Percentiles rank a stretch among this genome's conserved stretches.
Evolutionary conservation across 129 eudicot species (phyloP).

Genomic region (Dittrichia graveolens): DNA sequence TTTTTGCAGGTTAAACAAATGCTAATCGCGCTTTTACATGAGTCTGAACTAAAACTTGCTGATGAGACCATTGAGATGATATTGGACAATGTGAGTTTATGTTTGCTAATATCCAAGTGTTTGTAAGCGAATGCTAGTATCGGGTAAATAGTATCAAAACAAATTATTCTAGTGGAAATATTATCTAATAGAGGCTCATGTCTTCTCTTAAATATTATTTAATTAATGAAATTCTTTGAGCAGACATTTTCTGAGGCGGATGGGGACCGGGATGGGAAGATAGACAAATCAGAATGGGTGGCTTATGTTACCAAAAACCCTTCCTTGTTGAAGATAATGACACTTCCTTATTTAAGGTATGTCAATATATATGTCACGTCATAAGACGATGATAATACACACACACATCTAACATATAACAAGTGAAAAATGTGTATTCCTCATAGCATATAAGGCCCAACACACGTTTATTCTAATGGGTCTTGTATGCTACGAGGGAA

Average conservation of each 20-base stretch:
- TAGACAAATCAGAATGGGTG: conserved; percentile 86
- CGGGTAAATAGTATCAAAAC: background rate
- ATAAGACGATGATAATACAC: conserved; percentile 7
- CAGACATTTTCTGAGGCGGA: conserved; percentile 93
- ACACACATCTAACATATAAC: background rate
- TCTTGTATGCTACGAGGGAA: background rate
- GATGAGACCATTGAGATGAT: conserved; percentile 85
- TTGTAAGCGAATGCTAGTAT: background rate
- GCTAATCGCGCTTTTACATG: conserved; percentile 86
- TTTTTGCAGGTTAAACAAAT: conserved; percentile 85
- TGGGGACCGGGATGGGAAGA: conserved; percentile 77
- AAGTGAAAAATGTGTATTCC: background rate
- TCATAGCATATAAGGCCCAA: background rate
- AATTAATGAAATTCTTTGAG: conserved; percentile 11
- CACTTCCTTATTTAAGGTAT: conserved; percentile 91
- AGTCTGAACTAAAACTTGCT: conserved; percentile 89
- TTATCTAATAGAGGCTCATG: background rate
- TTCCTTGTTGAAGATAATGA: conserved; percentile 89
- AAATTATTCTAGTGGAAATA: background rate
- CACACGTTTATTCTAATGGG: background rate
- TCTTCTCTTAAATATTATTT: background rate
- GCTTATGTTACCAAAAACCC: conserved; percentile 77
- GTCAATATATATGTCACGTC: background rate
- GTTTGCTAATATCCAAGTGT: background rate
- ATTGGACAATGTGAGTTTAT: conserved; percentile 70